phyloP scores from a whole-genome alignment of 2,329 filamentous ascomycete species.

The Juglanconis oblonga region DNA sequence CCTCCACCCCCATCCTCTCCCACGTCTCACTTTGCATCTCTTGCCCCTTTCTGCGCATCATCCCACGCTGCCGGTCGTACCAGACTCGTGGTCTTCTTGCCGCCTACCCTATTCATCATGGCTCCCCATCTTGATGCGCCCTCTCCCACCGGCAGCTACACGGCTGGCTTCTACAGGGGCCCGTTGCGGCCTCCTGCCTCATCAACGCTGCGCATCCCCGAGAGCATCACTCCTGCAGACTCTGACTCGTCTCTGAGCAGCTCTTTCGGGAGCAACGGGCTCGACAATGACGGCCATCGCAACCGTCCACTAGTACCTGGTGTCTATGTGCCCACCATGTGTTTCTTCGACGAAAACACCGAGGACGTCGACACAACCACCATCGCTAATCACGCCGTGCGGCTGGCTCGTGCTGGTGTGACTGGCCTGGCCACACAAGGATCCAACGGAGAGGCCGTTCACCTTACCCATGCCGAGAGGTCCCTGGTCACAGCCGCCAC shows the following conservation, averaged over 20 bases:
- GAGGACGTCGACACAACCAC: constrained; percentile 66
- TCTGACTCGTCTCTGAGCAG: constrained; percentile 37
- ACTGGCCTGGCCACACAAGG: constrained; percentile 74
- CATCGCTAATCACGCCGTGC: constrained; percentile 59
- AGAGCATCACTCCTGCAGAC: constrained; percentile 26
- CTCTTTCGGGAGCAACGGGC: constrained; percentile 39
- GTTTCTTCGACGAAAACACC: constrained; percentile 64
- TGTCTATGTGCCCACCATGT: constrained; percentile 71
- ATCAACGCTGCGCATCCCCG: constrained; percentile 27
- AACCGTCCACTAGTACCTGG: constrained; percentile 42
- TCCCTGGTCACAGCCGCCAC: constrained; percentile 66
- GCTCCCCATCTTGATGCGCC: constrained; percentile 46
- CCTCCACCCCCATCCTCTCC: constrained; percentile 2
- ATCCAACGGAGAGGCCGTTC: constrained; percentile 80
- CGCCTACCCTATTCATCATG: constrained; percentile 29
- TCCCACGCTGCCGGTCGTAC: constrained; percentile 5
- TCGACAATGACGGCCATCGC: constrained; percentile 31
- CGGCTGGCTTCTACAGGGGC: constrained; percentile 37
- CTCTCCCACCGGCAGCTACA: constrained; percentile 44
- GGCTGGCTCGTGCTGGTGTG: constrained; percentile 71
- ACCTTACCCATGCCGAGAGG: constrained; percentile 69
- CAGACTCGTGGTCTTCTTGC: background rate
- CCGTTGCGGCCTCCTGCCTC: constrained; percentile 31
- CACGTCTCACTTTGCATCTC: background rate
- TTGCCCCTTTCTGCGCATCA: constrained; percentile 1